Evolutionary conservation across 352 stramenopile species (phyloP).

Genomic region (Phytopythium kandeliae): DNA sequence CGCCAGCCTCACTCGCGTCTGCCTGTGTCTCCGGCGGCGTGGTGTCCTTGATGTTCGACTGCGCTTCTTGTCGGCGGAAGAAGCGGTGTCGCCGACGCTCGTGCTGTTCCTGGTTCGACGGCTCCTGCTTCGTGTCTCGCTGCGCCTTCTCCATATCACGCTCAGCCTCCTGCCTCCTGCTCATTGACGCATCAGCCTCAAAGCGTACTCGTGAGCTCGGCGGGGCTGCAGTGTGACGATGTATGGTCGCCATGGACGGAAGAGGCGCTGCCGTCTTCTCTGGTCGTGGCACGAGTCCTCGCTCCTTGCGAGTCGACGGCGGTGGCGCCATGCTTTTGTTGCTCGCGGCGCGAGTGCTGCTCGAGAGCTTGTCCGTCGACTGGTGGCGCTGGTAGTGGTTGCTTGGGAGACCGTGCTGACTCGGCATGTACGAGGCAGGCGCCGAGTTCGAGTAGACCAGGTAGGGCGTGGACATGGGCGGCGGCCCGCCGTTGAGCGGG

Average conservation of each 20-base stretch:
- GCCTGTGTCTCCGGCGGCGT: not conserved
- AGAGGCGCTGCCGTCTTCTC: conserved; percentile 4
- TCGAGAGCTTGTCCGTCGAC: conserved; percentile 5
- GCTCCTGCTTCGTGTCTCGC: conserved; percentile 9
- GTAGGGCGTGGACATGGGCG: conserved; percentile 36
- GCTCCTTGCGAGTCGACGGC: conserved; percentile 2
- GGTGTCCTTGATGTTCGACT: conserved; percentile 3
- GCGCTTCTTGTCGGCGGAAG: conserved; percentile 6
- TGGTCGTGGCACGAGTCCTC: conserved; percentile 5
- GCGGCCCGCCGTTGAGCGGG: conserved; percentile 27
- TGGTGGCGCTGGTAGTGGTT: not conserved
- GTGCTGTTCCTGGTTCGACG: conserved; percentile 8
- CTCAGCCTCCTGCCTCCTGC: not conserved
- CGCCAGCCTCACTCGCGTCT: not conserved
- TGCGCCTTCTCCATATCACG: conserved; percentile 5
- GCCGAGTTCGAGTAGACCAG: conserved; percentile 32
- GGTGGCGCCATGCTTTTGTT: not conserved
- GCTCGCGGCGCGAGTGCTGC: conserved; percentile 2
- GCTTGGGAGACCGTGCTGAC: not conserved
- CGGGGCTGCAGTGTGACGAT: conserved; percentile 6
- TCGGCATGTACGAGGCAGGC: conserved; percentile 9
- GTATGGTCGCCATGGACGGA: not conserved
- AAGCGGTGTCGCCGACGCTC: conserved; percentile 11
- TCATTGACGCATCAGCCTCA: conserved; percentile 15
- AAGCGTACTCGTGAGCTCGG: conserved; percentile 36